phyloP scores from a whole-genome alignment of 2,329 filamentous ascomycete genomes.

The Apiospora arundinis region DNA sequence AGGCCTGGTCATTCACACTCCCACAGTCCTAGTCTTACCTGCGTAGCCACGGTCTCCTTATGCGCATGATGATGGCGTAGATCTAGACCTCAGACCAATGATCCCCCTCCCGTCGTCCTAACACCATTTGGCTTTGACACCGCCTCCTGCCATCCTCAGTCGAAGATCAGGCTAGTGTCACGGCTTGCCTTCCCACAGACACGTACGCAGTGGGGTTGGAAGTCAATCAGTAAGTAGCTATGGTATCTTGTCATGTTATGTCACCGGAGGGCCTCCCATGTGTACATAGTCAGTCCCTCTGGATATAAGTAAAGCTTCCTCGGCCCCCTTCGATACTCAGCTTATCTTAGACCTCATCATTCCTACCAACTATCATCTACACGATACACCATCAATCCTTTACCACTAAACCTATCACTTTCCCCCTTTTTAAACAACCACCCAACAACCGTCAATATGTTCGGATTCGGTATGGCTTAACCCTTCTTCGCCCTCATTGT shows the following conservation, averaged over 20 bases:
- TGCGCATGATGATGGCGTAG: constrained; percentile 13
- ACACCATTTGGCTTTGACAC: background rate
- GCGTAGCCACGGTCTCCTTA: background rate
- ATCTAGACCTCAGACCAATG: background rate
- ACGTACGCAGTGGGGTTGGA: constrained; percentile 11
- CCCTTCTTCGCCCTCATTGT: background rate
- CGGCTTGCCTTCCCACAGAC: background rate
- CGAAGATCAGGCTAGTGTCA: background rate
- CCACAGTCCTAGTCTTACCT: background rate
- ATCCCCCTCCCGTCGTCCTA: background rate
- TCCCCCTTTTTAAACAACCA: background rate
- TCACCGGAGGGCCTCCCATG: background rate
- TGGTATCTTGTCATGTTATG: background rate
- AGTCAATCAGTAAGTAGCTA: background rate
- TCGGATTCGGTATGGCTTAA: constrained; percentile 39
- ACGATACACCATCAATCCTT: background rate
- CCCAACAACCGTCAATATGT: constrained; percentile 33
- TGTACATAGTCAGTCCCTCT: background rate
- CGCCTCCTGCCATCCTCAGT: constrained; percentile 12
- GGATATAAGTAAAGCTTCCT: constrained; percentile 9
- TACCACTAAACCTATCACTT: background rate
- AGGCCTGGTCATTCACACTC: background rate
- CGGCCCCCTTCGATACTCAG: background rate
- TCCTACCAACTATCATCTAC: background rate
- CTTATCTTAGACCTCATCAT: background rate